These are phyloP conservation scores for Chrysanthemum makinoi DNA, from an alignment of 129 eudicot species.

Conservation along the genomic window DNA sequence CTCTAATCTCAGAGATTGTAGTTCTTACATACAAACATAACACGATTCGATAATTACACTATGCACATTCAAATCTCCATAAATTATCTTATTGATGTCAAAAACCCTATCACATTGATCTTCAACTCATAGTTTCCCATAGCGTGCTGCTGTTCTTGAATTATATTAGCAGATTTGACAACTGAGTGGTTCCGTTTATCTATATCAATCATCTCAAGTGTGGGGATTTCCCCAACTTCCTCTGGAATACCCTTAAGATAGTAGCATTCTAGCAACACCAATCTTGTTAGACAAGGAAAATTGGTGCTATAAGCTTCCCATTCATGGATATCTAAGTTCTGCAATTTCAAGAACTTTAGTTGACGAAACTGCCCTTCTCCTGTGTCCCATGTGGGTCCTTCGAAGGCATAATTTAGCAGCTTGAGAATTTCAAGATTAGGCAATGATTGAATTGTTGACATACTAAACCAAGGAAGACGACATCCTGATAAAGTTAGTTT, in stretches of 20 bases:
- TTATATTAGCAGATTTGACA: conserved; percentile 20
- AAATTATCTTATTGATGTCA: conserved; percentile 25
- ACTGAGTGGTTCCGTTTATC: conserved; percentile 9
- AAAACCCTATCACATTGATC: conserved; percentile 11
- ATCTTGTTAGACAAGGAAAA: conserved; percentile 26
- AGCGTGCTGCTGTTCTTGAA: conserved; percentile 7
- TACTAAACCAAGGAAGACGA: conserved; percentile 29
- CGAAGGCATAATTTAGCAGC: conserved; percentile 28
- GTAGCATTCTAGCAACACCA: conserved; percentile 22
- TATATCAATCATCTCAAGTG: conserved; percentile 30
- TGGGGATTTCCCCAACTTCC: conserved; percentile 24
- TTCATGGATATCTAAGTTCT: background rate
- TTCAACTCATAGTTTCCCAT: conserved; percentile 26
- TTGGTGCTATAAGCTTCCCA: conserved; percentile 26
- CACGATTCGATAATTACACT: too few relatives aligned
- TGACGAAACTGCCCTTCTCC: conserved; percentile 28
- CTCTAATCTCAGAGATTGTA: too few relatives aligned
- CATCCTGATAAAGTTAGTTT: conserved; percentile 27
- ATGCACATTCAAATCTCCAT: too few relatives aligned
- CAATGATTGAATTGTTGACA: conserved; percentile 31
- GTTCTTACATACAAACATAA: too few relatives aligned
- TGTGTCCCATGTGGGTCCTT: conserved; percentile 35
- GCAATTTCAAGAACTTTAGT: conserved; percentile 29
- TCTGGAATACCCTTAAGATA: conserved; percentile 28
- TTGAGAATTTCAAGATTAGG: conserved; percentile 51